These are phyloP conservation scores for Trichoderma guizhouense DNA, from an alignment of 2,329 filamentous ascomycete species.

Conservation along the genomic window DNA sequence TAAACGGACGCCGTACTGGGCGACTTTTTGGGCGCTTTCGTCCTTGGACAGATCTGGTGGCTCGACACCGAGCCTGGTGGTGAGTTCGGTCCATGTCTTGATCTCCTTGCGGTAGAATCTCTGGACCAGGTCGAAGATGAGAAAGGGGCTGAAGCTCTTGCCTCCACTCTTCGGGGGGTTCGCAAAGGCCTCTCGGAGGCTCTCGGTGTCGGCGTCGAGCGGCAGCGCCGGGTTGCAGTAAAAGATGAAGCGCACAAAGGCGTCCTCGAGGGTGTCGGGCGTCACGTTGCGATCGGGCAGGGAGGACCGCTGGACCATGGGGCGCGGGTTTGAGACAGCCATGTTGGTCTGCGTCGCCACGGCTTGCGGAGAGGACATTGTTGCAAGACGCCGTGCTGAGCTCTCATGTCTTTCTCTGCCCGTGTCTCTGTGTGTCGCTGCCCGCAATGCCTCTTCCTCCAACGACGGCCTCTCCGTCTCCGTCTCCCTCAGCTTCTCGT, in stretches of 20 bases:
- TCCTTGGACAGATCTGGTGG: slow-evolving; percentile 77
- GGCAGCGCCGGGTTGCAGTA: slow-evolving; percentile 82
- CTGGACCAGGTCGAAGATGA: slow-evolving; percentile 72
- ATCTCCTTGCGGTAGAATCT: slow-evolving; percentile 78
- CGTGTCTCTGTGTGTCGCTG: slow-evolving; percentile 24
- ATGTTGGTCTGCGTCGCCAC: slow-evolving; percentile 19
- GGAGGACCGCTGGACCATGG: slow-evolving; percentile 25
- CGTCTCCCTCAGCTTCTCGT: not conserved
- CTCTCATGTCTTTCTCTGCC: slow-evolving; percentile 25
- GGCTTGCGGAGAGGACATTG: slow-evolving; percentile 20
- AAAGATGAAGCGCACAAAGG: slow-evolving; percentile 80
- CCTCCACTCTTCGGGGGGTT: slow-evolving; percentile 82
- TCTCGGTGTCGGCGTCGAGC: slow-evolving; percentile 63
- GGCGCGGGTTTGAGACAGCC: slow-evolving; percentile 11
- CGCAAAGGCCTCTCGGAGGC: slow-evolving; percentile 72
- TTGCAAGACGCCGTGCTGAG: not conserved
- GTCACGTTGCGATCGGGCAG: slow-evolving; percentile 68
- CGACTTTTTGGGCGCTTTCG: slow-evolving; percentile 88
- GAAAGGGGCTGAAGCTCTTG: slow-evolving; percentile 77
- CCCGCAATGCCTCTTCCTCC: not conserved
- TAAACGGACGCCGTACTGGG: slow-evolving; percentile 87
- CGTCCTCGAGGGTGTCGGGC: slow-evolving; percentile 70
- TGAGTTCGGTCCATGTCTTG: slow-evolving; percentile 89
- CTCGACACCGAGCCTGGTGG: slow-evolving; percentile 82
- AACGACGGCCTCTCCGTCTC: not conserved